Percentiles rank a stretch among this genome's conserved stretches.
These are phyloP conservation scores for Morella rubra DNA, from an alignment of 306 rosid genomes.

Conservation along the genomic window DNA sequence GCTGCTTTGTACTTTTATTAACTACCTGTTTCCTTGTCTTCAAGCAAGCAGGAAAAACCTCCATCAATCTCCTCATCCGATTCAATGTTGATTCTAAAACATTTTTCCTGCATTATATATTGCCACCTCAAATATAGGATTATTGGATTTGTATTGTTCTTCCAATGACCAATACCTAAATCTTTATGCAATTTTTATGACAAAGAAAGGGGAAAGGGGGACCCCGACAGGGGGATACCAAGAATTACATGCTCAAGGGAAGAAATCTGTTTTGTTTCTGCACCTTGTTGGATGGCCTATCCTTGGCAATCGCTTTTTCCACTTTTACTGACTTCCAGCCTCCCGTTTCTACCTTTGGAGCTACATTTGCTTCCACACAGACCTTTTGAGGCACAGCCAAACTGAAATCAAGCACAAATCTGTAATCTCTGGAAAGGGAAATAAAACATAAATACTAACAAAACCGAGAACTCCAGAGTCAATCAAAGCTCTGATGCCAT, in stretches of 20 bases:
- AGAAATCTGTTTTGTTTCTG: constrained; percentile 37
- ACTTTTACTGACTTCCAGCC: constrained; percentile 72
- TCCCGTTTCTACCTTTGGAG: constrained; percentile 51
- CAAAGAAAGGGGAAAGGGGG: constrained; percentile 13
- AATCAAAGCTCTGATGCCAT: too few species aligned
- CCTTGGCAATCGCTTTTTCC: constrained; percentile 37
- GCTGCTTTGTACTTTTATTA: constrained; percentile 25
- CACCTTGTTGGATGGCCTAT: constrained; percentile 39
- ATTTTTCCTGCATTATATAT: constrained; percentile 50
- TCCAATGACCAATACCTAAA: constrained; percentile 18
- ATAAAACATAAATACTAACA: constrained; percentile 3
- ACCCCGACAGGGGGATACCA: not conserved
- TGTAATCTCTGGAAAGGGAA: constrained; percentile 16
- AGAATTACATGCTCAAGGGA: constrained; percentile 43
- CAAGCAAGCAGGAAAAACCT: constrained; percentile 68
- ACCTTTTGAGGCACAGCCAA: constrained; percentile 37
- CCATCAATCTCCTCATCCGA: constrained; percentile 80
- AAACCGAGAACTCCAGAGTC: not conserved
- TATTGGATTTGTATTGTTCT: constrained; percentile 3
- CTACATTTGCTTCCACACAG: constrained; percentile 34
- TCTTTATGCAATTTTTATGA: constrained; percentile 19
- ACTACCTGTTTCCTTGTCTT: constrained; percentile 60
- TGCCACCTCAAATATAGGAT: constrained; percentile 30
- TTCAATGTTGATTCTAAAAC: constrained; percentile 60
- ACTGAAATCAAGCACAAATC: constrained; percentile 46